These are phyloP conservation scores for Colletotrichum echinochloae DNA, from an alignment of 2,329 filamentous ascomycete genomes.

Conservation along the genomic window DNA sequence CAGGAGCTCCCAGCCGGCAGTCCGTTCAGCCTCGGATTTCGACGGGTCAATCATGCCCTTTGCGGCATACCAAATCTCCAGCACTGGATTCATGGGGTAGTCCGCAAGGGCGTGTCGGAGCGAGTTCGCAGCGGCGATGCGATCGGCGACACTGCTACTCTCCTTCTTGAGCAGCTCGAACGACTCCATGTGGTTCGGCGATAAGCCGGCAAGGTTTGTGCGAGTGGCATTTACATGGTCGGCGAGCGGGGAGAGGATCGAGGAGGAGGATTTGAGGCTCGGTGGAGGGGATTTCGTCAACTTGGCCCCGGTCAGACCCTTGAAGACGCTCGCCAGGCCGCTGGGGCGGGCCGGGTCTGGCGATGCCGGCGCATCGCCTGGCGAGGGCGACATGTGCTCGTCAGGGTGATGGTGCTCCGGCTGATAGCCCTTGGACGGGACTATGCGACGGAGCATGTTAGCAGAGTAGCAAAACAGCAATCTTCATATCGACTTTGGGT, in stretches of 20 bases:
- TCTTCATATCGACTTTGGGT: conserved; percentile 28
- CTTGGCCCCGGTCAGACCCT: conserved; percentile 69
- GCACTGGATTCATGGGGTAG: conserved; percentile 68
- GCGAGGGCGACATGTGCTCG: conserved; percentile 70
- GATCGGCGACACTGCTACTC: conserved; percentile 63
- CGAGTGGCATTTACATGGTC: conserved; percentile 60
- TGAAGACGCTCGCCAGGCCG: conserved; percentile 73
- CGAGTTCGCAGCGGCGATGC: conserved; percentile 68
- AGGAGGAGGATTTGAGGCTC: conserved; percentile 54
- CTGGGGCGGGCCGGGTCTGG: conserved; percentile 67
- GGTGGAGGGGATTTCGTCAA: conserved; percentile 63
- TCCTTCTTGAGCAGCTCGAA: conserved; percentile 63
- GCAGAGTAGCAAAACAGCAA: conserved; percentile 16
- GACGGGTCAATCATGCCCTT: conserved; percentile 72
- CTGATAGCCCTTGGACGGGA: conserved; percentile 11
- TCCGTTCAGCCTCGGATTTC: conserved; percentile 65
- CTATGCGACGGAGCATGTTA: conserved; percentile 41
- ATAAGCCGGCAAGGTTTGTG: conserved; percentile 57
- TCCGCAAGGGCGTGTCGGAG: conserved; percentile 68
- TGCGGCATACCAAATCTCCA: conserved; percentile 74
- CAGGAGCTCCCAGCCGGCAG: conserved; percentile 74
- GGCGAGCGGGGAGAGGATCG: conserved; percentile 53
- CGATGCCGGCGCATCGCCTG: conserved; percentile 67
- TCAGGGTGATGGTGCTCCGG: conserved; percentile 42
- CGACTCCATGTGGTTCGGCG: conserved; percentile 64